These are phyloP conservation scores for Glycyrrhiza uralensis DNA, from an alignment of 306 rosid genomes.

Conservation along the genomic window DNA sequence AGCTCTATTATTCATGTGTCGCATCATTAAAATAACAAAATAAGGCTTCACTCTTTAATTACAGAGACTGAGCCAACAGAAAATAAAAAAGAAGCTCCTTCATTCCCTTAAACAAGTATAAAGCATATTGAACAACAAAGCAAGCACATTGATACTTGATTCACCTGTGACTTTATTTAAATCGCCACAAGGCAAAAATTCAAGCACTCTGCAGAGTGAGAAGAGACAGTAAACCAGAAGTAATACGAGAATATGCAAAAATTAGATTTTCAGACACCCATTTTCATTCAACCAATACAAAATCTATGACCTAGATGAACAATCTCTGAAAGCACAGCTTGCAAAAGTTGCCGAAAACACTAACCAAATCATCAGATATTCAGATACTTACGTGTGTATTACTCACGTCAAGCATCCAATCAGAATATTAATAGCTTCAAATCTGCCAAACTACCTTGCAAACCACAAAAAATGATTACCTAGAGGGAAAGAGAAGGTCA, in stretches of 20 bases:
- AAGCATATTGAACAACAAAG: constrained; percentile 16
- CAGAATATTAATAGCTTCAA: constrained; percentile 41
- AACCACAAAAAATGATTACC: constrained; percentile 43
- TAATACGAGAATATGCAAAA: constrained; percentile 19
- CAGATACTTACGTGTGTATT: constrained; percentile 44
- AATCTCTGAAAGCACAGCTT: constrained; percentile 43
- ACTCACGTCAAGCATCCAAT: constrained; percentile 44
- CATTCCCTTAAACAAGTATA: constrained; percentile 12
- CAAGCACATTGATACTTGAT: constrained; percentile 10
- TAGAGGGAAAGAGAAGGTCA: constrained; percentile 27
- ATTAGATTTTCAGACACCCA: constrained; percentile 23
- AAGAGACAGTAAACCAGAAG: constrained; percentile 10
- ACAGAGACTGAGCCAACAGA: background rate
- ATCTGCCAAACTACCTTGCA: constrained; percentile 47
- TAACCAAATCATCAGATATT: constrained; percentile 40
- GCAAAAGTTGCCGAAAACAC: constrained; percentile 42
- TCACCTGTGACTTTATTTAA: constrained; percentile 12
- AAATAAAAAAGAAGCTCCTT: background rate
- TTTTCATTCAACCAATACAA: constrained; percentile 48
- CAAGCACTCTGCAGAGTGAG: constrained; percentile 27
- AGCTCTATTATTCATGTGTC: background rate
- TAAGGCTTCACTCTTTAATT: background rate
- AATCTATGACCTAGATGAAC: constrained; percentile 53
- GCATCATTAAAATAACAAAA: background rate
- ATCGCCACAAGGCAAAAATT: constrained; percentile 8